Base-by-base conservation (phyloP, 257 asterid species). In the Nicotiana undulata region DNA sequence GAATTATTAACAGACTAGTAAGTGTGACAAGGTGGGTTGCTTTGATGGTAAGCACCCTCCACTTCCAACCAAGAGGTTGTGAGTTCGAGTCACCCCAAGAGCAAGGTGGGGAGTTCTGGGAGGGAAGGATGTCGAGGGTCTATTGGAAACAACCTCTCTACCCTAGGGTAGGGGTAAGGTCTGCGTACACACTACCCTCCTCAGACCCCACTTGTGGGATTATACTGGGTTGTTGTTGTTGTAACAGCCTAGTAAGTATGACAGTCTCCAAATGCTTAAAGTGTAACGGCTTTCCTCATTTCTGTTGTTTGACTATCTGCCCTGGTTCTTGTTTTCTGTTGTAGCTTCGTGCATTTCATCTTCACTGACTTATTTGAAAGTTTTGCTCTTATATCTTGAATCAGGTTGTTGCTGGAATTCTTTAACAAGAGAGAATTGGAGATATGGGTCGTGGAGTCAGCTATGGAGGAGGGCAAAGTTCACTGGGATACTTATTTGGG, bases 401-500 rank as follows among this genome's bases (percentile, higher is more conserved):
- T 49, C 78, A 26, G 61, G 44, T 24, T 74, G 16, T 72, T 72
- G 9, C 24, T 22, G 24, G 79, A 32, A 78, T 55, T 82, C 49
- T 46, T 56, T 65, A 58, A 63, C 40, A 63, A 18, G 51, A 75
- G 77, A 63, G 22, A 83, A 31, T 75, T 56, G 81, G 28, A 77
- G 63, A 83, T 28, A 90, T 90, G 93, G 86, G 94, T 40, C 93
- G 93, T 84, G 91, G 93, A 81, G 91, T 87, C 66, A 90, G 94
- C 90, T 88, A 89, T 29, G 94, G 90, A 10, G 94, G 93, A 63
- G 94, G 94, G 64, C 93, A 90, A 83, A 90, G 94, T 84, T 90
- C 94, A 44, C 76, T 90, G 79, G 94, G 91, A 2, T 91, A 88
- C 89, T 86, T 91, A 86, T 91, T 91, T 85, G 93, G 95, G 63